phyloP scores from a whole-genome alignment of 2,329 filamentous ascomycete genomes.

The Thielaviopsis ethacetica region DNA sequence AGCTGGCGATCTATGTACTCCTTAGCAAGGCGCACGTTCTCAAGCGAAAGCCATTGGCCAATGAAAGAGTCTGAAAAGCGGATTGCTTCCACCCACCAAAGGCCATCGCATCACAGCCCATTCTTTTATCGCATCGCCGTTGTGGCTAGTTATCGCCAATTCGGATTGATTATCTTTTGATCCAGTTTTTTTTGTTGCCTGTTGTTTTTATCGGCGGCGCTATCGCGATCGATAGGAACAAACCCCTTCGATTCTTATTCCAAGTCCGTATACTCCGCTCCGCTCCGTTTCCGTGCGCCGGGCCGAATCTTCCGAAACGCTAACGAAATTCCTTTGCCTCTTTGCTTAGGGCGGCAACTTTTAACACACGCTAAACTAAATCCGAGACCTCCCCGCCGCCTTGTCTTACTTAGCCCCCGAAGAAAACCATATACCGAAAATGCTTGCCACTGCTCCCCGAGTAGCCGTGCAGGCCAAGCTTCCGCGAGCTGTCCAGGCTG shows the following conservation, averaged over 20 bases:
- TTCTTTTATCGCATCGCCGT: not conserved
- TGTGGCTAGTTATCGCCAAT: not conserved
- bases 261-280: not conserved
- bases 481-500: slow-evolving; percentile 21
- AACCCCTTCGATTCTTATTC: not conserved
- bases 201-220: not conserved
- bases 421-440: slow-evolving; percentile 16
- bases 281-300: not conserved
- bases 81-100: slow-evolving; percentile 1
- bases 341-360: not conserved
- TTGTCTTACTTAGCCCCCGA: slow-evolving; percentile 16
- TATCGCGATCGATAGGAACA: not conserved
- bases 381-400: slow-evolving; percentile 12
- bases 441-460: slow-evolving; percentile 30
- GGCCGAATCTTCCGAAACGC: not conserved
- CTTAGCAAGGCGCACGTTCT: slow-evolving; percentile 3
- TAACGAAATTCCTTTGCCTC: not conserved
- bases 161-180: not conserved
- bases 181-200: not conserved
- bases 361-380: not conserved
- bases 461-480: slow-evolving; percentile 20
- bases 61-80: slow-evolving; percentile 19
- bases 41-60: slow-evolving; percentile 22
- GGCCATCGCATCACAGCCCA: not conserved
- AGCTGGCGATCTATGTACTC: slow-evolving; percentile 4